Base-by-base conservation (phyloP, 495 filamentous ascomycete species). In the Antarctomyces pellizariae region DNA sequence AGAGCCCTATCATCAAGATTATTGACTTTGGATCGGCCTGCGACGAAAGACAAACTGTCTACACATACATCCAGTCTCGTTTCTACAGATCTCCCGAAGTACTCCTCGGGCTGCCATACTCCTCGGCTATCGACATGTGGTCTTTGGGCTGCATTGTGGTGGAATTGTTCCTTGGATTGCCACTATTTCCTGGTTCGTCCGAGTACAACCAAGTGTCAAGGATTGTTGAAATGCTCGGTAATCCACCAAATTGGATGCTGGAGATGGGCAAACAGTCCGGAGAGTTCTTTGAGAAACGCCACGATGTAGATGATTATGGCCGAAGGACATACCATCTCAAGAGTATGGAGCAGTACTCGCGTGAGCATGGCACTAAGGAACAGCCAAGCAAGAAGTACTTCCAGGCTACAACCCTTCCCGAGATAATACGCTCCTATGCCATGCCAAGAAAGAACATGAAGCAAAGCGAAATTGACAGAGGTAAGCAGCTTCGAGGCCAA, bases 391-490 rank as follows among this genome's bases (percentile, higher is more conserved):
- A 99, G 62, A 95, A 93, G 50, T 99, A 99, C 48, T 99, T 99
- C 54, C 69, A 75, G 38, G 79, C 83, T 2, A 92, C 67, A 16
- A 90, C 82, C 2, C 48, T 99, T 26, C 82, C 89, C 9, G 89
- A 95, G 31, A 95, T 99, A 36, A 93, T 99, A 48, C 72, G 86
- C 41, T 76, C 73, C 35, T 99, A 99, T 45, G 70, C 86, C 18
- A 90, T 99, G 83, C 89, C 89, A 16, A 57, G 89, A 44, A 99
- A 99, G 53, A 91, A 93, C 36, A 99, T 99, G 89, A 99, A 99
- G 54, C 89, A 73, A 36, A 69, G 68, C 35, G 89, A 99, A 47
- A 69, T 95, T 33, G 89, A 99, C 31, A 58, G 86, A 74, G 89
- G 89, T 93, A 57, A 35, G 67, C 46, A 16, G n/a, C n/a, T n/a